Evolutionary conservation across 202 grass and related monocot genomes (phyloP), one percentile per base, ranked within the genome.

Genomic region (Miscanthus sacchariflorus): DNA sequence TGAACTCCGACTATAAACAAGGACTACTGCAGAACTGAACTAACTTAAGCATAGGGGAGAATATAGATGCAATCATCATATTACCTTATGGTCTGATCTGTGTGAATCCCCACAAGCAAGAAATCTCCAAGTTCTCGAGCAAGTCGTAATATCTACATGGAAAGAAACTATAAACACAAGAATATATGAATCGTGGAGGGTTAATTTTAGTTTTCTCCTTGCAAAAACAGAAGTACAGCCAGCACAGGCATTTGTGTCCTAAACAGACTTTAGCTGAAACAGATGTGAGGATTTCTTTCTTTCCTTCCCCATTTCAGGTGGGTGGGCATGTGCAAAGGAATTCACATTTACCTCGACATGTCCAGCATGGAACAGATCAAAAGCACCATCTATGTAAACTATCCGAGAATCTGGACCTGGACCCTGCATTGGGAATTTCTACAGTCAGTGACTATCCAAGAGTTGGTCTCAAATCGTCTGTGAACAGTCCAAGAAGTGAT

Each of bases 321-420:
- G 12, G 46, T 43, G 75, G 23, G 21, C 21, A 28, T 72, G 21
- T 73, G 70, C 5, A 42, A 74, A 14, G 35, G 0, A 58, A 63
- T 49, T 73, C 12, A 2, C 25, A 52, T 77, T 88, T 86, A 97
- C 94, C 97, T 99, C 97, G 78, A 99, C 97, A 95, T 99, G 94
- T 83, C 97, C 97, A 88, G 94, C 97, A 92, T 99, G 97, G 63
- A 99, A 92, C 36, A 99, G 87, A 97, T 99, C 97, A 85, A 99
- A 99, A 68, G 93, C 97, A 63, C 97, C 97, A 78, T 99, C 97
- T 56, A 99, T 97, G 90, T 99, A 99, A 90, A 99, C 75, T 92
- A 99, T 90, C 80, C 84, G 87, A 88, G 94, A 94, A 92, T 97
- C 90, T 80, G 91, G 91, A 64, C 88, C 84, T 84, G 97, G 94